Conservation (phyloP, 2,329 filamentous ascomycete species). For the Colletotrichum sansevieriae region DNA sequence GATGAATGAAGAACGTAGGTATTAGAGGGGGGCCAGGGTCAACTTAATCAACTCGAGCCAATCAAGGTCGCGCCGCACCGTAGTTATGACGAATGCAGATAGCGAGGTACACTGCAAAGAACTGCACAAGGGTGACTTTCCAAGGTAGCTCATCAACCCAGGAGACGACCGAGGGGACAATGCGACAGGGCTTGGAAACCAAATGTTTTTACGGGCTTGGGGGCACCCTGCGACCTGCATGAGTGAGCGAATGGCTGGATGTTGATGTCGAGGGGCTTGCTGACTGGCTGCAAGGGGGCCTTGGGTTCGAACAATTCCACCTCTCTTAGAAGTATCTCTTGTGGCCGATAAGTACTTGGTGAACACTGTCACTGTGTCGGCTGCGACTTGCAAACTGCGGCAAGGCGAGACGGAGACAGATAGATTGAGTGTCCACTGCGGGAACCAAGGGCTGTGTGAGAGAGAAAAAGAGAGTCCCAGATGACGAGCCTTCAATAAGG, state of each 20-base stretch:
- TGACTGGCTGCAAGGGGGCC: conserved; percentile 6
- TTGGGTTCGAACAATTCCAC: conserved; percentile 28
- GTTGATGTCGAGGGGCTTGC: not conserved
- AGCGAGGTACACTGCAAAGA: conserved; percentile 9
- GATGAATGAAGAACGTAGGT: conserved; percentile 2
- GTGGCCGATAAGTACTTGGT: no score
- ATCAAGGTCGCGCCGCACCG: conserved; percentile 14
- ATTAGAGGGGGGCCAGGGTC: not conserved
- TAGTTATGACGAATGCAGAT: conserved; percentile 26
- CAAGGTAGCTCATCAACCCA: conserved; percentile 15
- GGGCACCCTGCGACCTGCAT: conserved; percentile 29
- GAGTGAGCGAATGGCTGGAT: conserved; percentile 25
- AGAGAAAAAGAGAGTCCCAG: not conserved
- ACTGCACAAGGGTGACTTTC: not conserved
- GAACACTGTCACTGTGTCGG: no score
- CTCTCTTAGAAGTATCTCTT: not conserved
- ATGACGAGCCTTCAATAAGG: not conserved
- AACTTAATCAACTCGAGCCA: conserved; percentile 12
- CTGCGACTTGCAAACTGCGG: no score
- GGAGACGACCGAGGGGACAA: conserved; percentile 9
- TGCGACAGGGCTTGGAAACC: conserved; percentile 8
- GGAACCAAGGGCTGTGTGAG: no score
- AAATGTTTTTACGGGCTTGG: conserved; percentile 24
- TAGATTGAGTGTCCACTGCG: no score
- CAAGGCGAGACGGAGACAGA: no score